These are phyloP conservation scores for Steccherinum ochraceum DNA, from an alignment of 768 basidiomycete genomes.

Conservation along the genomic window DNA sequence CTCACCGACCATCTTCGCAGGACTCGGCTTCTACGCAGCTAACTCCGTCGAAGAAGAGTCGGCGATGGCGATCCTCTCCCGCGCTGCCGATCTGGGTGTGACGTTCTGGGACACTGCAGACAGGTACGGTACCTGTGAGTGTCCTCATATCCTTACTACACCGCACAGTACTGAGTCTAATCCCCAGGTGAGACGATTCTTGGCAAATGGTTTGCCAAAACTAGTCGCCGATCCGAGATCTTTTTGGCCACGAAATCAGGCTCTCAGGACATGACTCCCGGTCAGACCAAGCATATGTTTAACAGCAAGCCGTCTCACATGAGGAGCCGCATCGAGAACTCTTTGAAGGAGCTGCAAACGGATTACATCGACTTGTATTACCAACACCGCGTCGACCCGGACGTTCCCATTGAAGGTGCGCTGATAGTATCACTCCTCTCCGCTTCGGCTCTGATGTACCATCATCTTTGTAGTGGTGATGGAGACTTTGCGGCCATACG, in stretches of 20 bases:
- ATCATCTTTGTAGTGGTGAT: not conserved
- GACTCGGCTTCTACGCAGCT: too few species aligned
- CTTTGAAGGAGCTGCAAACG: conserved; percentile 8
- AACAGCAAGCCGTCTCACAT: conserved; percentile 4
- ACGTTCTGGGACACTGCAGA: conserved; percentile 45
- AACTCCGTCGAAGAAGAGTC: too few species aligned
- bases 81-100: too few species aligned
- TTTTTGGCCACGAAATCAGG: conserved; percentile 63
- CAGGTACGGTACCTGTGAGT: conserved; percentile 25
- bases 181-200: too few species aligned
- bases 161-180: too few species aligned
- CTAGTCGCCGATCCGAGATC: conserved; percentile 44
- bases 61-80: too few species aligned
- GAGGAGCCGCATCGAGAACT: conserved; percentile 5
- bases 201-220: conserved; percentile 53
- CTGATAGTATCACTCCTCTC: conserved; percentile 21
- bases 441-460: conserved; percentile 1
- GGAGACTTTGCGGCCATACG: too few species aligned
- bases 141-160: too few species aligned
- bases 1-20: too few species aligned
- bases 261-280: not conserved
- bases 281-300: conserved; percentile 7
- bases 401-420: conserved; percentile 17
- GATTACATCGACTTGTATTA: conserved; percentile 12
- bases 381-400: conserved; percentile 13